phyloP scores from a whole-genome alignment of 2,329 filamentous ascomycete genomes.

The Pyrenochaeta sp. region DNA sequence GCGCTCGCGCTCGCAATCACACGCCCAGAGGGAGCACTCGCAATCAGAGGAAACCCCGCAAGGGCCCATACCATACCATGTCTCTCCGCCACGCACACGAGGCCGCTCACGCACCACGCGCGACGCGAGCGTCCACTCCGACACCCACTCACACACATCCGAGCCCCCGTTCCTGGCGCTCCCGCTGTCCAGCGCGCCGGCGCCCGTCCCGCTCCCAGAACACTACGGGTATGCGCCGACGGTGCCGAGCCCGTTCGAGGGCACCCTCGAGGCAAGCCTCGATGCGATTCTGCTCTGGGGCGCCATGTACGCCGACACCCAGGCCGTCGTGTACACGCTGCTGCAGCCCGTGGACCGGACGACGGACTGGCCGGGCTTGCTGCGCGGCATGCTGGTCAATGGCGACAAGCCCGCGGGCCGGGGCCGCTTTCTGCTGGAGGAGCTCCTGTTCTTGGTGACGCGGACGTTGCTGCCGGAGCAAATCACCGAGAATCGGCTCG shows the following conservation, averaged over 20 bases:
- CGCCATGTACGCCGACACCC: not conserved
- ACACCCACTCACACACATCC: too few relatives aligned
- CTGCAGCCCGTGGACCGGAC: constrained; percentile 4
- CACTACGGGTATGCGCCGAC: constrained; percentile 29
- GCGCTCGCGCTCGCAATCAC: too few relatives aligned
- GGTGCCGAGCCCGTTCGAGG: constrained; percentile 29
- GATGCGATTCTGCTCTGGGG: constrained; percentile 29
- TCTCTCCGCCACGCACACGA: too few relatives aligned
- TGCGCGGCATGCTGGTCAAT: constrained; percentile 5
- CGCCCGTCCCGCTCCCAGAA: constrained; percentile 4
- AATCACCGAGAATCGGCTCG: constrained; percentile 28
- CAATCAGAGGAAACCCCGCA: too few relatives aligned
- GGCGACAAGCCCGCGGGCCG: not conserved
- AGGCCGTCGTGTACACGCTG: constrained; percentile 11
- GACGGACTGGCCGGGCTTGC: constrained; percentile 20
- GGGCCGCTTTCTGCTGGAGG: constrained; percentile 15
- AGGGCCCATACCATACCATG: too few relatives aligned
- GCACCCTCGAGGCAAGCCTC: constrained; percentile 29
- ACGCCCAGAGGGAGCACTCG: too few relatives aligned
- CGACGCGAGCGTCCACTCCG: too few relatives aligned
- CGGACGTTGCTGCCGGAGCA: constrained; percentile 36
- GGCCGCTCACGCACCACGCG: too few relatives aligned
- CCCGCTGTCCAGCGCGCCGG: not conserved
- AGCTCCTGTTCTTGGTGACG: constrained; percentile 32
- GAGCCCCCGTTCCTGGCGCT: too few relatives aligned